Base-by-base conservation (phyloP, 1,139 yeast genomes). In the Magnusiomyces suaveolens region DNA sequence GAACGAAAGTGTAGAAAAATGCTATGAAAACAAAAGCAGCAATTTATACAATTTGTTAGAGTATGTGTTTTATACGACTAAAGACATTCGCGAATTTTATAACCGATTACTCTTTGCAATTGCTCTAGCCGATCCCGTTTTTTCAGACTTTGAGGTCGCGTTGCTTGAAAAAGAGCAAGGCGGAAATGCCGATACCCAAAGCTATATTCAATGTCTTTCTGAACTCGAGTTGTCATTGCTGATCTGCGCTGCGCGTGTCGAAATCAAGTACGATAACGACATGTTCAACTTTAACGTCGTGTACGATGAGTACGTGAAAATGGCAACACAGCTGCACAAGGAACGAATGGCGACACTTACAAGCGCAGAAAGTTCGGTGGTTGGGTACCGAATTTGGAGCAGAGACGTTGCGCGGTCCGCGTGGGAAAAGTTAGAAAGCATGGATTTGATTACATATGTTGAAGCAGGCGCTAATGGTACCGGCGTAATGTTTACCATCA, bases 231-330 rank as follows among this genome's bases (percentile, higher is more conserved):
- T 84, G 51, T 76, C 84, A 8, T 65, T 90, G 41, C 70, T 86
- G 8, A 80, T 89, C 3, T 81, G 89, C 46, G 84, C 90, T 0
- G 85, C 94, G 0, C 73, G 97, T 46, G 82, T 84, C 57, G 73
- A 81, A 23, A 75, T 80, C 56, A 84, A 83, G 62, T 77, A 77
- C 41, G 82, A 79, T 39, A 70, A 81, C 18, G 80, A 75, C 3
- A 60, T 64, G 3, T 63, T 71, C 46, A 90, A 88, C 66, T 84
- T 89, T 69, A 87, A 84, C 60, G 73, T 88, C 59, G 86, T 84
- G 0, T 85, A 83, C 66, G 82, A 82, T 44, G 97, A 92, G 67
- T 92, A 88, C 66, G 66, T 68, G n/a, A 72, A 70, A 1, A 75
- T 82, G 75, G 74, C 82, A 48, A 77, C 78, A 56, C 63, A 67